phyloP scores from a whole-genome alignment of 1,139 yeast genomes.

The Candida gigantensis region DNA sequence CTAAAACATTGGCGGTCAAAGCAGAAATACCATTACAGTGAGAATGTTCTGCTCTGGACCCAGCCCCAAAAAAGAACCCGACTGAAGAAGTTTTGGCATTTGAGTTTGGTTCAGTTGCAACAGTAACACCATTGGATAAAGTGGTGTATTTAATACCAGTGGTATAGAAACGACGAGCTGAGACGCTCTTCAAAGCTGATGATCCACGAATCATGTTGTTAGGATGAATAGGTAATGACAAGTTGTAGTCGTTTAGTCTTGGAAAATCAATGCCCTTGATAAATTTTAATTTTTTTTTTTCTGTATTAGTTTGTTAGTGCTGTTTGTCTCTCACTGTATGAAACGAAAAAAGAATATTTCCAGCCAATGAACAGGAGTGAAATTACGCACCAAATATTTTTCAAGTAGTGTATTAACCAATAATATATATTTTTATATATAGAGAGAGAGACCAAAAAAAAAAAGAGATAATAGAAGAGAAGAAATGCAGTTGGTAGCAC shows the following conservation, averaged over 20 bases:
- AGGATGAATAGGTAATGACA: no score
- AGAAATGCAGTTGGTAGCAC: no score
- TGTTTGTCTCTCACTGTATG: not conserved
- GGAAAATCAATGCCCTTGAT: not conserved
- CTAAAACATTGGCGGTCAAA: constrained; percentile 56
- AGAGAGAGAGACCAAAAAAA: not conserved
- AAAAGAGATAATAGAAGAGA: no score
- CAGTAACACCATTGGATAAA: constrained; percentile 68
- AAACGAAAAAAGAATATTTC: no score
- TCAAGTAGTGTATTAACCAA: not conserved
- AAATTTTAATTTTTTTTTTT: constrained; percentile 1
- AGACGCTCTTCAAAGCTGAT: constrained; percentile 31
- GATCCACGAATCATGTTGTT: constrained; percentile 47
- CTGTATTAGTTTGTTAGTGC: not conserved
- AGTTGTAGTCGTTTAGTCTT: not conserved
- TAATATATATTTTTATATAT: no score
- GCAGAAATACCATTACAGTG: constrained; percentile 80
- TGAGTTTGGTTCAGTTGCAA: constrained; percentile 67
- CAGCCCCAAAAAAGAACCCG: constrained; percentile 73
- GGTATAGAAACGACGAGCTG: constrained; percentile 57
- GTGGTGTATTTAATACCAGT: constrained; percentile 71
- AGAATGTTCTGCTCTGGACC: constrained; percentile 76
- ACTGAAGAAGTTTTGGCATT: constrained; percentile 57
- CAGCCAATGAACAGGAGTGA: constrained; percentile 6
- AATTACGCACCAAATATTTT: constrained; percentile 1